Conservation (phyloP, 345 rosid species). For the Cardamine chenopodiifolia region DNA sequence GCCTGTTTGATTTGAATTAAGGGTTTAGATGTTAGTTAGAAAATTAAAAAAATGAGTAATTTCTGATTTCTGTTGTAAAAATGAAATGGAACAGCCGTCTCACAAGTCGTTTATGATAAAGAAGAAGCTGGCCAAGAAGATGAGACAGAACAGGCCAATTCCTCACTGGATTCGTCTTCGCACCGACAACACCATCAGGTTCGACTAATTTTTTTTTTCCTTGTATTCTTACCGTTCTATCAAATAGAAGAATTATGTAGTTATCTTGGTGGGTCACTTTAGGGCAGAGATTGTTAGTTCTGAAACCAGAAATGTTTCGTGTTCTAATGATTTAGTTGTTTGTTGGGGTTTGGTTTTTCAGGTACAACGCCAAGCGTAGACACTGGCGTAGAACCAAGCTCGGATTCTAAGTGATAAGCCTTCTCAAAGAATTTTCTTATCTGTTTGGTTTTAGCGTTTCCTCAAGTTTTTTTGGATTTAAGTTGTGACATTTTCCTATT, state of each 20-base stretch:
- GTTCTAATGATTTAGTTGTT: neutral
- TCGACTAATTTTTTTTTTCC: neutral
- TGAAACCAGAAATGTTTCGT: neutral
- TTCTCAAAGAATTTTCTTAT: neutral
- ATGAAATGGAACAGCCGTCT: constrained; percentile 64
- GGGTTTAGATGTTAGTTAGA: neutral
- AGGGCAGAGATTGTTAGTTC: neutral
- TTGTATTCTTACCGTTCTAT: neutral
- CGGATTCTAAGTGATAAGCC: constrained; percentile 40
- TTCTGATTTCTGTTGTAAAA: neutral
- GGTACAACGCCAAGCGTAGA: constrained; percentile 78
- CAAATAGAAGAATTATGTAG: neutral
- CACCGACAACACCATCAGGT: constrained; percentile 76
- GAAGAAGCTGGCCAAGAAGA: constrained; percentile 76
- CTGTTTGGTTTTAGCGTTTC: constrained; percentile 21
- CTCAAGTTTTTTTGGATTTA: neutral
- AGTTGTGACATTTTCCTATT: constrained; percentile 27
- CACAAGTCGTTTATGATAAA: constrained; percentile 83
- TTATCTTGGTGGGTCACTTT: neutral
- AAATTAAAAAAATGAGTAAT: neutral
- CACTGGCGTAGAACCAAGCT: constrained; percentile 83
- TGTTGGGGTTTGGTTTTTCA: constrained; percentile 7
- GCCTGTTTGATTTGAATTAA: neutral
- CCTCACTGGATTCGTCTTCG: constrained; percentile 77
- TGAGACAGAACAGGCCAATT: constrained; percentile 78